Base-by-base conservation (phyloP, 2,329 filamentous ascomycete species). In the Ophiostoma angusticollis region DNA sequence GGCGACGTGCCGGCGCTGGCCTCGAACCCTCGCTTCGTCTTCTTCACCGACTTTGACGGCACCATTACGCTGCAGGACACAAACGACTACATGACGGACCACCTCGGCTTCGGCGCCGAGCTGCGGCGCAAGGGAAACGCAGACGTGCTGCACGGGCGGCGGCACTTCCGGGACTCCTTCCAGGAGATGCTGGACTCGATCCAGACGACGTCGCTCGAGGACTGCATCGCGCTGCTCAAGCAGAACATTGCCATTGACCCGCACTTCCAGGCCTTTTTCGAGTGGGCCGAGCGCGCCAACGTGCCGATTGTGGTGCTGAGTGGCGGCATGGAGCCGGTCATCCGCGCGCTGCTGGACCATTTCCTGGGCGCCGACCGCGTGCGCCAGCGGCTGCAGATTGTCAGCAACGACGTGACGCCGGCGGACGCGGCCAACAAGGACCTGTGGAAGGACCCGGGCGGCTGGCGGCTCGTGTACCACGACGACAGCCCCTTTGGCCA, bases 21-120 rank as follows among this genome's bases (percentile, higher is more conserved):
- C 52, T 76, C 68, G 42, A 77, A 81, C 57, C 87, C 87, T 37
- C 82, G 85, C 63, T 83, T 84, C 67, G 87, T 98, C 67, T 95
- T 98, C 73, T 96, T 96, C 68, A 94, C 87, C 50, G 91, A 98
- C 64, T 96, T 96, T 57, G 91, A 98, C 62, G 91, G 91, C 54
- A 96, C 87, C 39, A 89, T 95, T 57, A 95, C 89, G 35, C 70
- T 68, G 40, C 65, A 72, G 52, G 75, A 79, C 60, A 72, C 67
- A 56, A 80, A 78, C 56, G 73, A 75, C 60, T 73, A 61, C 59
- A 66, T 89, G 76, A 95, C 87, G 42, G 91, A 96, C 65, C 91
- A 84, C 61, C 72, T 95, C 45, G 91, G 91, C 46, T 94, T 80
- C 56, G 91, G 91, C 36, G 54, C 60, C 21, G 75, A 72, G 45